Percentiles rank a stretch among this genome's conserved stretches.
phyloP scores from a whole-genome alignment of 169 alveolate genomes.

The Plasmodium gonderi region DNA sequence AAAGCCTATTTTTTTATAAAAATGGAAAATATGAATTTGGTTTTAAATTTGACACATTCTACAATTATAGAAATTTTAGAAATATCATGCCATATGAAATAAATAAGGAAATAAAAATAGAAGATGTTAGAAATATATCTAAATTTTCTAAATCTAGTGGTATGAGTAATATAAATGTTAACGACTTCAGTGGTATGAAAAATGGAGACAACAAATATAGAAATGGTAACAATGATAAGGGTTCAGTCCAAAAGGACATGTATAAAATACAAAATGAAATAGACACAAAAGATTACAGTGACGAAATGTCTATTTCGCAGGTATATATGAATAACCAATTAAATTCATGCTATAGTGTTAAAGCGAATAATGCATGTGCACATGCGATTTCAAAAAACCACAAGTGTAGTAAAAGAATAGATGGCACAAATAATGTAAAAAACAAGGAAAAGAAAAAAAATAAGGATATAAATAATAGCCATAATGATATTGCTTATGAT shows the following conservation, averaged over 20 bases:
- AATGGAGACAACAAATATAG: not conserved
- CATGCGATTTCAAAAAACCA: constrained; percentile 21
- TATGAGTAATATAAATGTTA: constrained; percentile 9
- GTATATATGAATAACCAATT: not conserved
- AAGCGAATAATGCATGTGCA: not conserved
- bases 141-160: constrained; percentile 16
- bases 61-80: constrained; percentile 68
- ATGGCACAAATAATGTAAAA: constrained; percentile 17
- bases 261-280: not conserved
- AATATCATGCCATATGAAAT: not conserved
- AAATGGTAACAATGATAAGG: not conserved
- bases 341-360: not conserved
- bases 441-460: constrained; percentile 2
- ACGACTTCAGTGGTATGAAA: constrained; percentile 4
- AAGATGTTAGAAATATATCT: not conserved
- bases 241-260: not conserved
- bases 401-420: not conserved
- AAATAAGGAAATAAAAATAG: constrained; percentile 2
- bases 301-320: not conserved
- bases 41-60: constrained; percentile 86
- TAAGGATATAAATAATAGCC: not conserved
- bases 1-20: constrained; percentile 83
- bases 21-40: constrained; percentile 83
- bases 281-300: not conserved
- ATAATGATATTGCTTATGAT: not conserved